phyloP scores from a whole-genome alignment of 805 yeast genomes.

The Yarrowia keelungensis region DNA sequence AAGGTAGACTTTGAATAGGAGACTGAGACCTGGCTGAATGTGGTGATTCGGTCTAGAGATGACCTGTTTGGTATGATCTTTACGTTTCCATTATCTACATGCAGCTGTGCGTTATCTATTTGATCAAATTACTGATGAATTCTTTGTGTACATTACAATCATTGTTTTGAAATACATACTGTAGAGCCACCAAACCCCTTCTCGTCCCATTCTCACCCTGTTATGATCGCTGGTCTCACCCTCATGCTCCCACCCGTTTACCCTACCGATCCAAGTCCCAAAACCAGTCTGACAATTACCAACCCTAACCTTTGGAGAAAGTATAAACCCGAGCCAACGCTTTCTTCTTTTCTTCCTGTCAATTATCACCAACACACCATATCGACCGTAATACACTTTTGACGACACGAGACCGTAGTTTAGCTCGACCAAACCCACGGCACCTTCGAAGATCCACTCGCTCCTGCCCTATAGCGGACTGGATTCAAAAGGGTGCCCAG shows the following conservation, averaged over 20 bases:
- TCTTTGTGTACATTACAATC: no score
- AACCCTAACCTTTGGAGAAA: constrained; percentile 20
- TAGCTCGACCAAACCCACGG: constrained; percentile 24
- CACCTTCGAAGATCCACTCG: constrained; percentile 43
- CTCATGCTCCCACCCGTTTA: neutral
- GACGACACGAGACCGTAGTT: constrained; percentile 39
- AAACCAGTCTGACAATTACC: constrained; percentile 24
- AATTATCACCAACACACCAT: constrained; percentile 3
- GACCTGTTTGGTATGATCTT: no score
- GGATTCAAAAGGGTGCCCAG: constrained; percentile 45
- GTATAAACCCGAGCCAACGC: constrained; percentile 19
- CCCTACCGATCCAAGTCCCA: constrained; percentile 3
- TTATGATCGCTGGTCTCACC: neutral
- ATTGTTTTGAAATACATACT: no score
- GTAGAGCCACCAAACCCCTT: no score
- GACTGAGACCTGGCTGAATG: neutral
- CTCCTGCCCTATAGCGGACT: constrained; percentile 39
- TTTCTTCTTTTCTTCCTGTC: neutral
- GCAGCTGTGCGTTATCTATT: constrained; percentile 4
- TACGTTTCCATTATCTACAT: neutral
- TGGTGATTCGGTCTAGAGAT: no score
- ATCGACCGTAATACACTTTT: constrained; percentile 36
- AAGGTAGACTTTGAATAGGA: neutral
- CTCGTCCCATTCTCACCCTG: neutral
- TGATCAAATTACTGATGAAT: neutral